Percentiles rank a stretch among this genome's conserved stretches.
Conservation (phyloP, 441 rosid genomes). For the Melianthus villosus region DNA sequence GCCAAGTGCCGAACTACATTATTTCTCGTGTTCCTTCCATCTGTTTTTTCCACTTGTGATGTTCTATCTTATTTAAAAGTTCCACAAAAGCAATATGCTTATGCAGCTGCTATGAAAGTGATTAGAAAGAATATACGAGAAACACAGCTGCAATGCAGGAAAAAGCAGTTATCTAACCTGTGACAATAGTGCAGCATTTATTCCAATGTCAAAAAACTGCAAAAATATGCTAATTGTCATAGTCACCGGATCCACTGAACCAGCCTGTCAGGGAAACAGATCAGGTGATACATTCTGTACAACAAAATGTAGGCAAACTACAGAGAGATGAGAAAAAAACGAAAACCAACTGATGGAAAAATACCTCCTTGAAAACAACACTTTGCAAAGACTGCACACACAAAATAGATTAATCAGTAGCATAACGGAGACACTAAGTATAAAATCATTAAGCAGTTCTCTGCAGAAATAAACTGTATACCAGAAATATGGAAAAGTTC, state of each 20-base stretch:
- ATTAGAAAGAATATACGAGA: no score
- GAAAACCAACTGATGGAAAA: slow-evolving; percentile 6
- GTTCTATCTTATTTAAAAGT: no score
- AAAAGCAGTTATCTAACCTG: slow-evolving; percentile 67
- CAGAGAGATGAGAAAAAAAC: not conserved
- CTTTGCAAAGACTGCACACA: slow-evolving; percentile 94
- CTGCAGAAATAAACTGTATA: no score
- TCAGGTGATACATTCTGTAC: slow-evolving; percentile 1
- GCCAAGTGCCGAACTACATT: no score
- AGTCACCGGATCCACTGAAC: slow-evolving; percentile 94
- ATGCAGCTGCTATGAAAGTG: no score
- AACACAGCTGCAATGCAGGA: no score
- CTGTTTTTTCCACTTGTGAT: no score
- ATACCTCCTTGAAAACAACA: slow-evolving; percentile 96
- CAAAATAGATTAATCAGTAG: slow-evolving; percentile 17
- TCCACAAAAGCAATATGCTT: no score
- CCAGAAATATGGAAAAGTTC: no score
- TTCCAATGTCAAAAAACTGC: slow-evolving; percentile 94
- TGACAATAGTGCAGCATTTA: slow-evolving; percentile 73
- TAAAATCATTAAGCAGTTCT: no score
- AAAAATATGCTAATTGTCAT: slow-evolving; percentile 83
- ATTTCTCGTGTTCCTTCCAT: no score
- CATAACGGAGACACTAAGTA: no score
- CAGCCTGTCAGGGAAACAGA: slow-evolving; percentile 54
- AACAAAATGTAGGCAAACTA: slow-evolving; percentile 5